Evolutionary conservation across 129 eudicot species (phyloP).

Genomic region (Chrysanthemum makinoi): DNA sequence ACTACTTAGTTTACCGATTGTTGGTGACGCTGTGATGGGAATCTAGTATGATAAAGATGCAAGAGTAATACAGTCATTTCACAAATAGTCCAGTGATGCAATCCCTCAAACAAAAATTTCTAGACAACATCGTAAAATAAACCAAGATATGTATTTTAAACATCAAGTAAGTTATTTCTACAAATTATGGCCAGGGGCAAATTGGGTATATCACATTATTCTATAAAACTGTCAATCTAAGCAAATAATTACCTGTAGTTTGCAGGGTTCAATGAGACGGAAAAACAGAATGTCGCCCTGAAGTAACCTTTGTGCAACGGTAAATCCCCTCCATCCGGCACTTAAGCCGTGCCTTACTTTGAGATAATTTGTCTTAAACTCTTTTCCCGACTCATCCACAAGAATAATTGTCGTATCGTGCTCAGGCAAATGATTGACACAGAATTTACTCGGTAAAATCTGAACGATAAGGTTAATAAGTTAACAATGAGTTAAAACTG

Average conservation of each 20-base stretch:
- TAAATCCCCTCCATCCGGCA: slow-evolving; percentile 95
- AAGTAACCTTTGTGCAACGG: slow-evolving; percentile 55
- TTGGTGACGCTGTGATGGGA: neutral
- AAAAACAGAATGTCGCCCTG: slow-evolving; percentile 80
- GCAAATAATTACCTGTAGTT: slow-evolving; percentile 56
- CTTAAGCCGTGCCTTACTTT: slow-evolving; percentile 64
- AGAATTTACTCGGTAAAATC: slow-evolving; percentile 65
- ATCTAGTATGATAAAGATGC: neutral
- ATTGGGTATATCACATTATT: neutral
- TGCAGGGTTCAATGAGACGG: slow-evolving; percentile 62
- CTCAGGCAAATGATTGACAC: slow-evolving; percentile 64
- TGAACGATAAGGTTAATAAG: slow-evolving; percentile 18
- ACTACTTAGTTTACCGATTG: neutral
- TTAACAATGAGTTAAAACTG: slow-evolving; percentile 2
- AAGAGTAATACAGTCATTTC: slow-evolving; percentile 19
- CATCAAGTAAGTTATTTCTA: neutral
- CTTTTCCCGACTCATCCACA: slow-evolving; percentile 65
- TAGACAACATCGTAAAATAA: neutral
- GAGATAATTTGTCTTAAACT: slow-evolving; percentile 56
- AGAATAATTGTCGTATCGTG: slow-evolving; percentile 54
- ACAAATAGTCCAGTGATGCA: slow-evolving; percentile 10
- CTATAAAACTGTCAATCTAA: neutral
- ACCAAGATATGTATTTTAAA: neutral
- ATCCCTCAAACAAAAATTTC: neutral
- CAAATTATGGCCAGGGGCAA: neutral